Conservation (phyloP, 1,139 yeast genomes). For the Candida tropicalis region DNA sequence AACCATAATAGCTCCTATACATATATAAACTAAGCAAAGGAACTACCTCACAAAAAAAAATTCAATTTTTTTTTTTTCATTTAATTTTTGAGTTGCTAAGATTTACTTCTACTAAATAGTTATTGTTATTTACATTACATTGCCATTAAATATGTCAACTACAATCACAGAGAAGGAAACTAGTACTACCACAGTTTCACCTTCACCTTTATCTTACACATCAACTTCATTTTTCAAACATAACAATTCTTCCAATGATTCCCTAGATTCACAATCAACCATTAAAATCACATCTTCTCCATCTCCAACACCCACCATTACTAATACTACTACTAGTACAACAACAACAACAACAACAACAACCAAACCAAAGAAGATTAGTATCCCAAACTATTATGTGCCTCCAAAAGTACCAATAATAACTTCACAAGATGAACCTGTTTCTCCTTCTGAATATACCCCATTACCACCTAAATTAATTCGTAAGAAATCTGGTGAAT, state of each 20-base stretch:
- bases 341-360: conserved; percentile 6
- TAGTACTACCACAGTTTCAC: conserved; percentile 7
- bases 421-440: conserved; percentile 3
- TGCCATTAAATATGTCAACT: conserved; percentile 9
- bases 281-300: conserved; percentile 12
- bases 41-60: conserved; percentile 4
- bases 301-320: conserved; percentile 8
- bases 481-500: conserved; percentile 42
- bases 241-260: conserved; percentile 14
- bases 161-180: conserved; percentile 9
- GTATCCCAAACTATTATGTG: conserved; percentile 17
- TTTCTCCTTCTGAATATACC: conserved; percentile 5
- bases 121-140: too few species aligned
- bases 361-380: conserved; percentile 10
- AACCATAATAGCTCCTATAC: too few species aligned
- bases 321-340: conserved; percentile 3
- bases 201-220: conserved; percentile 9
- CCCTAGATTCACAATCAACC: conserved; percentile 16
- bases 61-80: too few species aligned
- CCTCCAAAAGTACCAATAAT: conserved; percentile 14
- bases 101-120: too few species aligned
- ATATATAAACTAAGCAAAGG: conserved; percentile 2
- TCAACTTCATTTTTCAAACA: conserved; percentile 9
- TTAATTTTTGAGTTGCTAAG: too few species aligned
- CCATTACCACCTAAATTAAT: conserved; percentile 20